Base-by-base conservation (phyloP, 371 early-diverging fungal species). In the Syncephalastrum contaminatum region DNA sequence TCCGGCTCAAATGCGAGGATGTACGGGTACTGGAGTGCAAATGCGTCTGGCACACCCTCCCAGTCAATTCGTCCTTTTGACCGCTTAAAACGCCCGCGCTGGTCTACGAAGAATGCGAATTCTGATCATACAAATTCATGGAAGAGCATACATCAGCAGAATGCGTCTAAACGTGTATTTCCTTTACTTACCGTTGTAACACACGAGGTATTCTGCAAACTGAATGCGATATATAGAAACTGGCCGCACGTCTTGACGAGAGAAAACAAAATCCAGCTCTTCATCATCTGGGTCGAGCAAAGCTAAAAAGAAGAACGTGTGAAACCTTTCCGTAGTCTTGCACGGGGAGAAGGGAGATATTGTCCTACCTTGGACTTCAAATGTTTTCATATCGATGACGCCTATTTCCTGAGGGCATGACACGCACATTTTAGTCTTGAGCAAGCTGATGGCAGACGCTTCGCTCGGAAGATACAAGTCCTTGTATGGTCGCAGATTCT, bases 391-490 rank as follows among this genome's bases (percentile, higher is more conserved):
- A 62, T 96, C 94, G 4, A 97, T 90, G 18, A 97, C 78, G 62
- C 95, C 97, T 64, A 97, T 96, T 13, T 96, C 97, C 62, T 88
- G 88, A 19, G 86, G 80, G 60, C 95, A 94, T 5, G 96, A 94
- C 10, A 97, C 92, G 62, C 93, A 93, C 59, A 97, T 83, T 43
- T 88, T 91, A 13, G 89, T 86, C 36, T 86, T 86, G 53, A 96
- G 64, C 44, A 92, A 87, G 64, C 88, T 89, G 50, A 97, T 80
- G 4, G 89, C 88, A n/a, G 83, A 84, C 4, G 91, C 84, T 73
- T 94, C 95, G 22, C 91, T 82, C 4, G 95, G 94, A 48, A 95
- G 84, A 67, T 95, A 97, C 55, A 94, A 87, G 66, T 97, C 94
- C 79, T 86, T 88, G 64, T 84, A 87, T 4, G 83, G 58, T 50